phyloP scores from a whole-genome alignment of 768 basidiomycete species.

The Ramaria sp. region DNA sequence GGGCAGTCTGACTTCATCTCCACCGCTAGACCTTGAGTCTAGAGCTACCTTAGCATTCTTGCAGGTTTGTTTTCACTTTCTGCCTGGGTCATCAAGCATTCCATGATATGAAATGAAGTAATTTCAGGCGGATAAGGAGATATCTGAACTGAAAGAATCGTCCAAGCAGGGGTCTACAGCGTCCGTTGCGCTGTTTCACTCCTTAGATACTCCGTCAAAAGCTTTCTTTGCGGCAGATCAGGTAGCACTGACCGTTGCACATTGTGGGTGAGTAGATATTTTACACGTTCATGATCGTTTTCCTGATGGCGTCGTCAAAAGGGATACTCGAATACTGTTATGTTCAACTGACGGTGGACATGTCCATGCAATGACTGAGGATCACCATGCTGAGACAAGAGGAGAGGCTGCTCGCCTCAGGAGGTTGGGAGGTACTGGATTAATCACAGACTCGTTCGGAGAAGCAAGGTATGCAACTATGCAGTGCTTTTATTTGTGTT shows the following conservation, averaged over 20 bases:
- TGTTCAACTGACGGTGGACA: slow-evolving; percentile 62
- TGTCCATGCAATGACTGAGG: slow-evolving; percentile 84
- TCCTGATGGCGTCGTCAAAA: slow-evolving; percentile 21
- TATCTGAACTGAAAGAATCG: slow-evolving; percentile 58
- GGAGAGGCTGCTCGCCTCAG: slow-evolving; percentile 78
- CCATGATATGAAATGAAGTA: background rate
- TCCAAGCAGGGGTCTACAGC: slow-evolving; percentile 83
- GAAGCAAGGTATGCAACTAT: slow-evolving; percentile 57
- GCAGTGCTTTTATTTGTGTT: background rate
- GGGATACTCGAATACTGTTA: slow-evolving; percentile 83
- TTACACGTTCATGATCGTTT: background rate
- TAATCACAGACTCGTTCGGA: slow-evolving; percentile 91
- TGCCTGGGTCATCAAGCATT: background rate
- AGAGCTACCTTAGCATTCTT: slow-evolving; percentile 82
- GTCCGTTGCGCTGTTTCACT: slow-evolving; percentile 84
- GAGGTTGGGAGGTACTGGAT: slow-evolving; percentile 78
- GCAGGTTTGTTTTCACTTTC: slow-evolving; percentile 39
- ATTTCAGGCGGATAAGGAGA: slow-evolving; percentile 62
- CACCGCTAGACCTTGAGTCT: slow-evolving; percentile 68
- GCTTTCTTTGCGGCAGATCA: slow-evolving; percentile 77
- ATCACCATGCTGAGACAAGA: slow-evolving; percentile 88
- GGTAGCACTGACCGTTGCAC: slow-evolving; percentile 78
- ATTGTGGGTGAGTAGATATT: slow-evolving; percentile 60
- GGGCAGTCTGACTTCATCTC: slow-evolving; percentile 17
- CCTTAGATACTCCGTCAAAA: slow-evolving; percentile 65